phyloP scores from a whole-genome alignment of 352 stramenopile genomes.

The Globisporangium canariense region DNA sequence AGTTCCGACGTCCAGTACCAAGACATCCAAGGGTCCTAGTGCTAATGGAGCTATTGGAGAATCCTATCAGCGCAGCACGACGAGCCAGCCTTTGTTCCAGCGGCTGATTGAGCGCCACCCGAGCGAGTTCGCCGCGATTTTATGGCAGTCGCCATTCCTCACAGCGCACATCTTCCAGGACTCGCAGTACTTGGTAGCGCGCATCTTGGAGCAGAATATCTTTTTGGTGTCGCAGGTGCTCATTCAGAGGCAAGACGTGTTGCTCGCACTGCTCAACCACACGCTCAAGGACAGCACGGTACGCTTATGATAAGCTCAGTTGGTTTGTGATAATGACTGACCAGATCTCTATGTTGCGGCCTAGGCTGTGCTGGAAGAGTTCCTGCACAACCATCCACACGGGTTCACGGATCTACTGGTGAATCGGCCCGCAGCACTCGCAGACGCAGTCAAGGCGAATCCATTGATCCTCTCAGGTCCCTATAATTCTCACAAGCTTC shows the following conservation, averaged over 20 bases:
- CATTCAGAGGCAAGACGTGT: constrained; percentile 42
- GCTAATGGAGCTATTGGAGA: neutral
- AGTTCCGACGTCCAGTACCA: neutral
- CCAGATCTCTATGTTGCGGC: neutral
- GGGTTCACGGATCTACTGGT: constrained; percentile 54
- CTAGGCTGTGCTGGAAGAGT: constrained; percentile 63
- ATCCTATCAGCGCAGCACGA: constrained; percentile 4
- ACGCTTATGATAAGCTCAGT: neutral
- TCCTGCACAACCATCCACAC: constrained; percentile 57
- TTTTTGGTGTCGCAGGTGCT: constrained; percentile 60
- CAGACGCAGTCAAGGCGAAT: constrained; percentile 44
- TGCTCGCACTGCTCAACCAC: constrained; percentile 51
- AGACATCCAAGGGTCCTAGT: neutral
- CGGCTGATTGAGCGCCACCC: constrained; percentile 57
- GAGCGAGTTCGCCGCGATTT: constrained; percentile 45
- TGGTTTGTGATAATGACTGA: neutral
- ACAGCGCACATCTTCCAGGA: constrained; percentile 71
- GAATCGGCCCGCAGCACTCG: constrained; percentile 49
- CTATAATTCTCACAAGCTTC: neutral
- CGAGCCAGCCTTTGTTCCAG: constrained; percentile 38
- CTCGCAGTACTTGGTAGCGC: constrained; percentile 50
- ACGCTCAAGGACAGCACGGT: constrained; percentile 65
- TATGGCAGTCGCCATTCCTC: constrained; percentile 60
- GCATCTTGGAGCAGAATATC: constrained; percentile 76
- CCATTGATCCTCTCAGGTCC: constrained; percentile 53